Base-by-base conservation (phyloP, 148 eudicot species). In the Camellia japonica region DNA sequence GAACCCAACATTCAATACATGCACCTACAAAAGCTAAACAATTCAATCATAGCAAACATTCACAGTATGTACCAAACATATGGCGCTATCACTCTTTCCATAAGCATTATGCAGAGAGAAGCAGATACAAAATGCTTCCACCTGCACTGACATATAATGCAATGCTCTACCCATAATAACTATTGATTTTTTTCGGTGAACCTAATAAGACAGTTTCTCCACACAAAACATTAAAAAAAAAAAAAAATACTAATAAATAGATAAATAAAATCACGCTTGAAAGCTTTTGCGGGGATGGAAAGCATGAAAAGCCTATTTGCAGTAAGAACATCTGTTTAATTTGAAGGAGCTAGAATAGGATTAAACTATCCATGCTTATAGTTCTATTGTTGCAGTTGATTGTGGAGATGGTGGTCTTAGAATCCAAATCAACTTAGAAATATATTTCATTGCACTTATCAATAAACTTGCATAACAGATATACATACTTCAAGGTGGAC, bases 341-440 rank as follows among this genome's bases (percentile, higher is more conserved):
- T 64, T 10, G 41, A 64, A 64, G 68, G n/a, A 41, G 46, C 23
- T n/a, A 62, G 65, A 62, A 62, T 16, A 16, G 30, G 65, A 56
- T 56, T 16, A 62, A 30, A 16, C 3, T 10, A 62, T 16, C 6
- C 30, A 62, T 16, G 8, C 65, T 38, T 56, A 41, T 38, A 71
- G 42, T 9, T 7, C 12, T 42, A 74, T 3, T 74, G 43, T 10
- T 41, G 6, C 19, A 42, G 77, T 59, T 59, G 15, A 16, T 59
- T 8, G 14, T 46, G 19, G 13, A 41, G 38, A 59, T 41, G 51
- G 52, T 20, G 77, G 52, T 74, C 66, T 74, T 74, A 9, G 67
- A 74, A 59, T 16, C 51, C 49, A 74, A 59, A 59, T 42, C 41
- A 74, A 59, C 51, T 42, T 56, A 23, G 59, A 58, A 55, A 73